Base-by-base conservation (phyloP, 345 rosid species). In the Eucalyptus microcorys region DNA sequence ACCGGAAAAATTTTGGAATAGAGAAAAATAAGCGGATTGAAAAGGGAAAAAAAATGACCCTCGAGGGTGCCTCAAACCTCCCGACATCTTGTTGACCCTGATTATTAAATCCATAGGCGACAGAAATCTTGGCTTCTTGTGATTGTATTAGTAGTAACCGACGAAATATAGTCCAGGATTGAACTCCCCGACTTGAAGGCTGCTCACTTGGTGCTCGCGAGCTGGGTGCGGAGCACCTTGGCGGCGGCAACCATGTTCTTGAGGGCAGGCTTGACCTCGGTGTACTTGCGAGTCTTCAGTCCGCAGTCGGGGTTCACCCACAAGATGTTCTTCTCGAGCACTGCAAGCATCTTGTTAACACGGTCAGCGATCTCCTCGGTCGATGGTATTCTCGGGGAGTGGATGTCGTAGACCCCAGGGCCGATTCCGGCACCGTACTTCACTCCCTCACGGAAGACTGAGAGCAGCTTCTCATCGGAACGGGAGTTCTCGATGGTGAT, bases 221-320 rank as follows among this genome's bases (percentile, higher is more conserved):
- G 99, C 92, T 96, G 92, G 88, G 97, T 92, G 88, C 99, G 99
- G 95, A 96, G 97, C 86, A 93, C 93, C 94, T 97, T 96, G 86
- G 98, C 97, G 3, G 99, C 99, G 5, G 94, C 96, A 89, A 96
- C 99, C 99, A 96, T 95, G 96, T 94, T 94, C 87, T 89, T 89
- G 88, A 97, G 96, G 47, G 99, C 99, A 14, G 99, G 99, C 91
- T 95, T 97, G 86, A 97, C 99, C 93, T 97, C 99, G 0, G 94
- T 16, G 91, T 96, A 96, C 94, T 96, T 97, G 85, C 98, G 96
- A 79, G 99, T 97, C 95, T 96, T 97, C 89, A 97, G 95, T 48
- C 99, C 99, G 86, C 99, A 97, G 94, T 97, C 99, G 19, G 99
- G 99, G 95, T 97, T 97, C 43, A 97, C 99, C 99, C 99, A 97